Percentiles rank a stretch among this genome's conserved stretches.
phyloP scores from a whole-genome alignment of 2,329 filamentous ascomycete species.

The Aspergillus sp. region DNA sequence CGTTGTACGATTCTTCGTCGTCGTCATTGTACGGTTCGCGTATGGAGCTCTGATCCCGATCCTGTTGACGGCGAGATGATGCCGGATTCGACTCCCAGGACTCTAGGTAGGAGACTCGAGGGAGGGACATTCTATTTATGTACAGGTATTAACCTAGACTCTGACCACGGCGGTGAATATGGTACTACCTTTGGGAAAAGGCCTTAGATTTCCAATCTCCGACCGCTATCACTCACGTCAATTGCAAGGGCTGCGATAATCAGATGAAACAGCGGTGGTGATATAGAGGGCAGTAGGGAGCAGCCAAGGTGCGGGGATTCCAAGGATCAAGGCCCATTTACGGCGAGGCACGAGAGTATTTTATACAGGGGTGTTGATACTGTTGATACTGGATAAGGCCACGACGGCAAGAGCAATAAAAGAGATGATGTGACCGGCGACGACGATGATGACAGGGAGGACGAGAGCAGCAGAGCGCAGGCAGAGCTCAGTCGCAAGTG shows the following conservation, averaged over 20 bases:
- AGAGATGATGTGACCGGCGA: background rate
- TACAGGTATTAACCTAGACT: background rate
- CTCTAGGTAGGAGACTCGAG: conserved; percentile 45
- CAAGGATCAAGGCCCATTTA: background rate
- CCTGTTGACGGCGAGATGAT: conserved; percentile 25
- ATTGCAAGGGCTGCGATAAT: background rate
- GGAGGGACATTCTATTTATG: conserved; percentile 40
- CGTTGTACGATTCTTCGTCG: conserved; percentile 25
- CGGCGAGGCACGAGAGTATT: background rate
- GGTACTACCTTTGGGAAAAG: background rate
- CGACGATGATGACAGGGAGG: background rate
- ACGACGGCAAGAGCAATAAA: background rate
- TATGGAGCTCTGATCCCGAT: conserved; percentile 19
- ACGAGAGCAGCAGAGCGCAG: background rate
- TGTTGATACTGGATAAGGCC: background rate
- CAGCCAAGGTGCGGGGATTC: conserved; percentile 1
- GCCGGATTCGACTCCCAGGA: conserved; percentile 41
- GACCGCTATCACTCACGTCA: background rate
- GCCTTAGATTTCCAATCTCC: background rate
- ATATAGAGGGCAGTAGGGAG: background rate
- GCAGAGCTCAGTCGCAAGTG: background rate
- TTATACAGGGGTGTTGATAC: background rate
- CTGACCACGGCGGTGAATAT: background rate
- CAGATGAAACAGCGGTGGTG: background rate
- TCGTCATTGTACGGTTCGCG: conserved; percentile 24